Evolutionary conservation across 306 rosid genomes (phyloP), one percentile per base, ranked within the genome.

Genomic region (Rosa lucieae): DNA sequence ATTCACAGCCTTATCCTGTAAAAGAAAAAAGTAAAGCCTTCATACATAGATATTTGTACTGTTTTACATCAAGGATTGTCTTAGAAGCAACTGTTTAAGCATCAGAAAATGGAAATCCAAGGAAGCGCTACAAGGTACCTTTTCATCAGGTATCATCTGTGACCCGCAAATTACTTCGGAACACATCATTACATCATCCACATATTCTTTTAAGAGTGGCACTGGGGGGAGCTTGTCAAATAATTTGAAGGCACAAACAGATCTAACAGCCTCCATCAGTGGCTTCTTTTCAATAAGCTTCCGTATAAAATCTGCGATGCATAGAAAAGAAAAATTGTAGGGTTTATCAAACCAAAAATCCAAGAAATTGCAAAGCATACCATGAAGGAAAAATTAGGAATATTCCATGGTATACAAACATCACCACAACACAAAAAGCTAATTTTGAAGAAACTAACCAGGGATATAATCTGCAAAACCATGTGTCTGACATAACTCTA

Each of bases 221-320:
- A 59, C 79, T 6, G 90, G 88, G 52, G 72, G 42, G 78, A 88
- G 73, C 79, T 79, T 78, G 84, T 77, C 81, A 62, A 78, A 67
- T 85, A 89, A 77, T 72, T 84, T 78, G 66, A 82, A 86, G 48
- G 89, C 84, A 66, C 83, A 91, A 59, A 85, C 66, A 78, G 85
- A 87, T 82, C 86, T 87, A 53, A 87, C 88, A 69, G 93, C 97
- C 83, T 71, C 86, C 3, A 87, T 39, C 59, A 63, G 14, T 68
- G 75, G 83, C 72, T 80, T 81, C 82, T 70, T 85, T 67, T 55
- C 51, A 61, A 85, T 61, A 52, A 86, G 87, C 44, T 77, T 81
- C 70, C 76, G 67, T 73, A 89, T 82, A 83, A 88, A 71, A 63
- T 67, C 93, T 91, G 87, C 29, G 29, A 18, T 17, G 4, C 2